Base-by-base conservation (phyloP, 495 filamentous ascomycete genomes). In the Tuber magnatum region DNA sequence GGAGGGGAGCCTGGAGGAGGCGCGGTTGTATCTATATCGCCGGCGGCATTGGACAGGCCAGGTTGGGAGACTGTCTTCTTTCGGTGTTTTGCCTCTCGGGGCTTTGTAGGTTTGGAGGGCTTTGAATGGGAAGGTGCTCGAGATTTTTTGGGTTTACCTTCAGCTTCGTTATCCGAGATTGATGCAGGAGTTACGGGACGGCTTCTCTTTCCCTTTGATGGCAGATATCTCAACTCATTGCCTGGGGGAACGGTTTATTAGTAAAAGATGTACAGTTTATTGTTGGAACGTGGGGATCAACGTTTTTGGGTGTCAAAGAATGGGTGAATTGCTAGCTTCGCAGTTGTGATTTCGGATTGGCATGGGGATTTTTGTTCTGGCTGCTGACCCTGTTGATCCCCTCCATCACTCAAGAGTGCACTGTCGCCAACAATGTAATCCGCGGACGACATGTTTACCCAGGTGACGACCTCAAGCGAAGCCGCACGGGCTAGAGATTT, bases 161-260 rank as follows among this genome's bases (percentile, higher is more conserved):
- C 16, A 9, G 40, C 42, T 78, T 79, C 76, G 14, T 69, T 78
- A 68, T 75, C 77, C 2, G 77, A 79, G 32, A 79, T 72, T 38
- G 77, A 79, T n/a, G 48, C 75, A 35, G 76, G 76, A n/a, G 76
- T 79, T 56, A 73, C 40, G 40, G 71, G 71, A 48, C 69, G 76
- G 76, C 75, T 14, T 28, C 51, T n/a, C 51, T 61, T 61, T 61
- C 51, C 51, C n/a, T 32, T 61, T 61, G 51, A n/a, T 61, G 51
- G 51, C 28, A 61, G 28, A 61, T 28, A 10, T 14, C 51, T 61
- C 51, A 61, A 61, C 10, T 61, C 51, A n/a, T 61, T 61, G 8
- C 51, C 51, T 61, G n/a, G 2, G 51, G 3, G 28, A 61, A 61
- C 51, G 4, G 51, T 10, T 32, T 61, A 61, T 61, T 12, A 61